Conservation (phyloP, 805 yeast species). For the Cyberlindnera misumaiensis region DNA sequence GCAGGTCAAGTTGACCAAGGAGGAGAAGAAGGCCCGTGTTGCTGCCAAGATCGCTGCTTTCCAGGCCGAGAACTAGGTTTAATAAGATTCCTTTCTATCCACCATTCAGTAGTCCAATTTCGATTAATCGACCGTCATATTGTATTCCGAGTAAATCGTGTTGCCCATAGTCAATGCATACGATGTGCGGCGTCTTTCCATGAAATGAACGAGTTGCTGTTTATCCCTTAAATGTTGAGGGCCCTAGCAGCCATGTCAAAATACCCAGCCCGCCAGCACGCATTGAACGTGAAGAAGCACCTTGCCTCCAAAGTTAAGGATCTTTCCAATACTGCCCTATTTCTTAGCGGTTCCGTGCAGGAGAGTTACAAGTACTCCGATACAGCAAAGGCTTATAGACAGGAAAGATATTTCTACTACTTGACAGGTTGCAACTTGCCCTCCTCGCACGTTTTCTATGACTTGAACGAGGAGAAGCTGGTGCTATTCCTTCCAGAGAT, state of each 20-base stretch:
- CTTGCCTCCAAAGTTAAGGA: constrained; percentile 23
- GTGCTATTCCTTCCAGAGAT: constrained; percentile 76
- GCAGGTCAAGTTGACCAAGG: constrained; percentile 81
- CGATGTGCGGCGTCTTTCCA: too few relatives aligned
- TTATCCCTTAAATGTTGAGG: not conserved
- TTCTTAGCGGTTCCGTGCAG: constrained; percentile 53
- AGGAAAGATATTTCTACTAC: constrained; percentile 86
- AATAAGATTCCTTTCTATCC: too few relatives aligned
- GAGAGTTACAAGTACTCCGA: constrained; percentile 72
- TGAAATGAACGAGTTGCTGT: too few relatives aligned
- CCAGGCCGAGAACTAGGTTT: constrained; percentile 36
- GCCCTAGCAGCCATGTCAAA: constrained; percentile 28
- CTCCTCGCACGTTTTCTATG: constrained; percentile 63
- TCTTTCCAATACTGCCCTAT: constrained; percentile 34
- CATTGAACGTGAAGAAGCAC: constrained; percentile 42
- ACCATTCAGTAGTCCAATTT: too few relatives aligned
- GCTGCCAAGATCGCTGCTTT: constrained; percentile 92
- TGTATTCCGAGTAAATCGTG: too few relatives aligned
- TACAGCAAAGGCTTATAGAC: constrained; percentile 72
- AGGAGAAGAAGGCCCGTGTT: constrained; percentile 83
- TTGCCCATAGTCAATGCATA: too few relatives aligned
- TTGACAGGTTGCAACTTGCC: constrained; percentile 78
- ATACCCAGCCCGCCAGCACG: constrained; percentile 84
- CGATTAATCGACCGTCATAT: too few relatives aligned
- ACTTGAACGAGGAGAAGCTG: constrained; percentile 45